These are phyloP conservation scores for Penicillium nucicola DNA, from an alignment of 495 filamentous ascomycete genomes.

Conservation along the genomic window DNA sequence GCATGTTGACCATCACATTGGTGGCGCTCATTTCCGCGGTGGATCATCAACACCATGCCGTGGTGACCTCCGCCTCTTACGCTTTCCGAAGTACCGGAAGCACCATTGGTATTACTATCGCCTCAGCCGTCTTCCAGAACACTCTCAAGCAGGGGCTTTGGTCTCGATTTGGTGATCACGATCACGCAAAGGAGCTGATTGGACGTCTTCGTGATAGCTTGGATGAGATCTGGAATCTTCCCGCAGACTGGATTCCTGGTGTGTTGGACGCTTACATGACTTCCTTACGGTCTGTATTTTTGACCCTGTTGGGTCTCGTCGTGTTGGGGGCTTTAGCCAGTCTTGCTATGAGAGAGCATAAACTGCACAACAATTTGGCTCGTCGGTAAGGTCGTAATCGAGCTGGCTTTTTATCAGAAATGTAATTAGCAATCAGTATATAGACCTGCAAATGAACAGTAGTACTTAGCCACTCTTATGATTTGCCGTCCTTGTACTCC, in stretches of 20 bases:
- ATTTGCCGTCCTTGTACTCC: too few relatives aligned
- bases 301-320: constrained; percentile 60
- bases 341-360: constrained; percentile 74
- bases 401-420: neutral
- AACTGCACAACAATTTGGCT: constrained; percentile 68
- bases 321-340: constrained; percentile 57
- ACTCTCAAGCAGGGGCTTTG: constrained; percentile 55
- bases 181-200: constrained; percentile 68
- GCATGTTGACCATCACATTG: constrained; percentile 75
- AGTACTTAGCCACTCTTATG: too few relatives aligned
- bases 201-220: constrained; percentile 67
- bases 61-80: constrained; percentile 80
- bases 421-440: neutral
- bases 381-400: constrained; percentile 31
- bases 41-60: constrained; percentile 77
- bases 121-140: constrained; percentile 79
- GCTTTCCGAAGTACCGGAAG: constrained; percentile 79
- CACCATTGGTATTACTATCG: constrained; percentile 78
- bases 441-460: neutral
- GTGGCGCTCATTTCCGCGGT: constrained; percentile 79
- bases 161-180: constrained; percentile 61
- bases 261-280: constrained; percentile 73
- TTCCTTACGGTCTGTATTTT: constrained; percentile 72
- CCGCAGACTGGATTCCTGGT: constrained; percentile 63
- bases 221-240: constrained; percentile 68